A percentile compares a stretch with the other conserved stretches of the same genome.
Conservation (phyloP, 768 basidiomycete genomes). For the Termitomyces sp. region DNA sequence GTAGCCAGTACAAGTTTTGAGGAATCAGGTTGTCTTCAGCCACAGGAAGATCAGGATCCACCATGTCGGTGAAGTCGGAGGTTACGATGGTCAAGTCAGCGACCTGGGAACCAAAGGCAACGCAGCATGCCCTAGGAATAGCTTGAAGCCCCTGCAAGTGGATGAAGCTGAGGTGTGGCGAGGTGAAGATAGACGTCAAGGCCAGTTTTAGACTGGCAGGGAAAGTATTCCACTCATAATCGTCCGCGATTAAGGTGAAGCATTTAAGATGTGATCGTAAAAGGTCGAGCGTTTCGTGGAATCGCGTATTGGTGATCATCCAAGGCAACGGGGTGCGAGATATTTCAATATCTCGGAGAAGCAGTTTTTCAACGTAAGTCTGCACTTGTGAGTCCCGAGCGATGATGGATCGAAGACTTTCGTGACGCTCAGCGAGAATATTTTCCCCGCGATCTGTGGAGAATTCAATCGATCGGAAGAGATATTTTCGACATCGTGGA, state of each 20-base stretch:
- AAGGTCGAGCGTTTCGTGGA: conserved; percentile 8
- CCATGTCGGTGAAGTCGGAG: neutral
- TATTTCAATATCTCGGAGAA: conserved; percentile 6
- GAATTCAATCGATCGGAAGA: conserved; percentile 9
- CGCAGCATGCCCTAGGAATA: conserved; percentile 6
- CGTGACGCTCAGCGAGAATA: conserved; percentile 1
- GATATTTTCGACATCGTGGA: neutral
- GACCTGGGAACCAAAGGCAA: conserved; percentile 3
- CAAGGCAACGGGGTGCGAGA: neutral
- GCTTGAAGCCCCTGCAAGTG: conserved; percentile 3
- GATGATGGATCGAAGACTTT: conserved; percentile 2
- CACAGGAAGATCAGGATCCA: conserved; percentile 3
- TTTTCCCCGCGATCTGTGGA: conserved; percentile 3
- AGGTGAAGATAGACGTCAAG: conserved; percentile 3
- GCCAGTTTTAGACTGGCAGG: conserved; percentile 6
- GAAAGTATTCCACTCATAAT: conserved; percentile 4
- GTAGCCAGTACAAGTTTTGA: conserved; percentile 2
- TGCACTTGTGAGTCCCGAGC: neutral
- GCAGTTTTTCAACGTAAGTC: conserved; percentile 3
- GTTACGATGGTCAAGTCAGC: conserved; percentile 3
- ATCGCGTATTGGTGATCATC: conserved; percentile 8
- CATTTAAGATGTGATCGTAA: conserved; percentile 2
- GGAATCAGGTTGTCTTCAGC: neutral
- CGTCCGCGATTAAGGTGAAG: conserved; percentile 11
- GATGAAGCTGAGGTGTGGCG: conserved; percentile 3